Conservation (phyloP, 495 filamentous ascomycete species). For the Filosporella fistucella region DNA sequence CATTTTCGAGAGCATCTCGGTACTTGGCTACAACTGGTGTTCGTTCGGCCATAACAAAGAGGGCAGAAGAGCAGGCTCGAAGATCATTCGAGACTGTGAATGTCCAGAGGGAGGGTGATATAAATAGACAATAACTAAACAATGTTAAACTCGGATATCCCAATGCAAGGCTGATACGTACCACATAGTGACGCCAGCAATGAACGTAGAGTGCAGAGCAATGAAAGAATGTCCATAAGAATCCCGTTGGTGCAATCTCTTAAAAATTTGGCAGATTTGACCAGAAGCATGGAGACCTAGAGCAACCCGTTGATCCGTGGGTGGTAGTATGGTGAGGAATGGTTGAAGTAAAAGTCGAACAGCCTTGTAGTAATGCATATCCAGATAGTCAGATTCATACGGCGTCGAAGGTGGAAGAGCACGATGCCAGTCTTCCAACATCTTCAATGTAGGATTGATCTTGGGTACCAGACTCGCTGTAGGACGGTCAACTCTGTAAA, state of each 20-base stretch:
- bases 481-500: constrained; percentile 48
- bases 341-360: constrained; percentile 48
- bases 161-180: no score
- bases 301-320: constrained; percentile 44
- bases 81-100: constrained; percentile 49
- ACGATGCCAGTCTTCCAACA: constrained; percentile 48
- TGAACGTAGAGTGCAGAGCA: constrained; percentile 51
- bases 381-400: constrained; percentile 42
- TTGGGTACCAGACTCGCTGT: constrained; percentile 41
- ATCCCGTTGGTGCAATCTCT: constrained; percentile 44
- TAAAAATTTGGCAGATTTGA: constrained; percentile 50
- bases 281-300: constrained; percentile 47
- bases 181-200: constrained; percentile 47
- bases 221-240: constrained; percentile 53
- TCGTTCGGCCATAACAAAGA: constrained; percentile 51
- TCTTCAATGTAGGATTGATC: constrained; percentile 42
- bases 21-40: constrained; percentile 49
- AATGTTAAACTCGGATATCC: constrained; percentile 38
- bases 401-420: constrained; percentile 35
- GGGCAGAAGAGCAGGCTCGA: constrained; percentile 47
- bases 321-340: constrained; percentile 42
- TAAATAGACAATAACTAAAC: constrained; percentile 19
- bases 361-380: constrained; percentile 48
- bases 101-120: constrained; percentile 43
- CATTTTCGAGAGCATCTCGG: constrained; percentile 48